Evolutionary conservation across 2,329 filamentous ascomycete genomes (phyloP), one percentile per base, ranked within the genome.

Genomic region (Capronia coronata): DNA sequence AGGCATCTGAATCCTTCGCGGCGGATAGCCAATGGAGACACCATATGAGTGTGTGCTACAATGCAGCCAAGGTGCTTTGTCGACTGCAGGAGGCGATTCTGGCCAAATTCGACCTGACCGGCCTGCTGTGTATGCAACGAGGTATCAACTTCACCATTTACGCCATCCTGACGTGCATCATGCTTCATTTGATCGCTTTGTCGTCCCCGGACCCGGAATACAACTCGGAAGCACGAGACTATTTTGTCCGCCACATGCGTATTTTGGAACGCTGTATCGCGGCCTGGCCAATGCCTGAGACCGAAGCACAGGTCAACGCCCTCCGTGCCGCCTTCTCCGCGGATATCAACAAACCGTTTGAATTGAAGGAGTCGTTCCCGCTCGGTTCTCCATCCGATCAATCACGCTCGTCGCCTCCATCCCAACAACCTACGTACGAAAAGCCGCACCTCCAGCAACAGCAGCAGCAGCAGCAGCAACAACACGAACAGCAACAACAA

Each of bases 111-210:
- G 87, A 89, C 2, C 72, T 95, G 52, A 79, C 79, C 13, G 91
- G 90, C 0, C 74, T 97, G 13, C 76, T 93, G 60, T 94, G 84
- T 69, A 96, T 96, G 91, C 84, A 91, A 62, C 79, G 91, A 58
- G 91, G 91, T 32, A 89, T 94, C 65, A 95, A 90, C 67, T 97
- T 95, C 63, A 88, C 87, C 4, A 88, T 97, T n/a, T 97, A 97
- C 63, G 82, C 84, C 48, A 82, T 95, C 21, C 72, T 97, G 39
- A 93, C 88, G 0, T 95, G 90, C 71, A 90, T 91, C 19, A 90
- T 96, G 68, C 77, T 97, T 47, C 90, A 97, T 67, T 69, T 97
- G 68, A 85, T 95, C 59, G 90, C 90, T 3, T 84, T 96, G 54
- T 94, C 90, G 11, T 96, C 89, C 14, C 91, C 93, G 14, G 90